These are phyloP conservation scores for Lathyrus aphaca DNA, from an alignment of 306 rosid species.

Conservation along the genomic window DNA sequence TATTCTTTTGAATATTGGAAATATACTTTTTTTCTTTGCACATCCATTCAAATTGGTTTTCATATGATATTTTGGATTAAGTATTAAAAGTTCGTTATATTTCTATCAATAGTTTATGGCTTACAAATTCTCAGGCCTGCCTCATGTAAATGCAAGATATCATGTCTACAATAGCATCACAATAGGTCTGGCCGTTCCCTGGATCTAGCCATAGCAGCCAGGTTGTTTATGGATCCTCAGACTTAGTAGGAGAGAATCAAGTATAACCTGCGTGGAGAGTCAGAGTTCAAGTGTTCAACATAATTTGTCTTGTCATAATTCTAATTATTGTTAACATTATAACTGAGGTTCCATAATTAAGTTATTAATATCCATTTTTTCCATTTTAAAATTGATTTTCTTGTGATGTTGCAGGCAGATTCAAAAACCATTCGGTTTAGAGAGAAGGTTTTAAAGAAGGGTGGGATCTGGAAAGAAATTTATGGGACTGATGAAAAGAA, in stretches of 20 bases:
- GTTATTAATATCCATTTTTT: not conserved
- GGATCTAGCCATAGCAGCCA: not conserved
- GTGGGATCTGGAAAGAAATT: slow-evolving; percentile 93
- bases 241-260: slow-evolving; percentile 15
- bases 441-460: slow-evolving; percentile 79
- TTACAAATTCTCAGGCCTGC: not conserved
- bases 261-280: slow-evolving; percentile 3
- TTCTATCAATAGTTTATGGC: not conserved
- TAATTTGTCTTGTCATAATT: slow-evolving; percentile 17
- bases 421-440: slow-evolving; percentile 87
- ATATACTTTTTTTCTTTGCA: not conserved
- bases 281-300: slow-evolving; percentile 16
- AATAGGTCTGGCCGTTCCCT: not conserved
- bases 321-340: slow-evolving; percentile 12
- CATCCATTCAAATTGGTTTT: not conserved
- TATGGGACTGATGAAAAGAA: slow-evolving; percentile 94
- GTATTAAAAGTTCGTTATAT: not conserved
- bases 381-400: slow-evolving; percentile 25
- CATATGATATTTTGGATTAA: not conserved
- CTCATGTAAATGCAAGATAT: slow-evolving; percentile 8
- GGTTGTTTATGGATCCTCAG: not conserved
- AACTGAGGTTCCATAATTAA: not conserved
- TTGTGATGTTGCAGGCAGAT: slow-evolving; percentile 74
- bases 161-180: not conserved
- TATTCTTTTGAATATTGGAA: not conserved